Evolutionary conservation across 2,329 filamentous ascomycete genomes (phyloP), one percentile per base, ranked within the genome.

Genomic region (Colletotrichum cordylinicola): DNA sequence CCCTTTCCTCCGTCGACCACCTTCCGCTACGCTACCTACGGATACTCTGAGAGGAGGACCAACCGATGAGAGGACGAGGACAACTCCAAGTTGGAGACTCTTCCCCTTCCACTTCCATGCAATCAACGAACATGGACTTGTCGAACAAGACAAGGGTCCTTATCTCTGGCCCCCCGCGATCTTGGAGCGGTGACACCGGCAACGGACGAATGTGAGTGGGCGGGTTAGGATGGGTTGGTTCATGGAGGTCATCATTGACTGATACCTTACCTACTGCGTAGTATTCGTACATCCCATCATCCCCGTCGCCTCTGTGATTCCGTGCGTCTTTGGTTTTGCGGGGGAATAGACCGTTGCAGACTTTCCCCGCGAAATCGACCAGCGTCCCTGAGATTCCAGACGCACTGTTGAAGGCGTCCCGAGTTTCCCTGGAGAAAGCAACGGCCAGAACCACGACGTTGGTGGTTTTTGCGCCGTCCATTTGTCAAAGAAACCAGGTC

Each of bases 81-180:
- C 43, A 52, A 52, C n/a, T 52, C n/a, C 43, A 21, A 21, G 43
- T 52, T 52, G 43, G n/a, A 24, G 43, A 52, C 43, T 52, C n/a
- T 52, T 52, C 43, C 43, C 43, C 43, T 52, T 52, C 43, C 43
- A 52, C 43, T 52, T 52, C 43, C 43, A 61, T 35, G 65, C 58
- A n/a, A 27, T 56, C 72, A 71, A 70, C 35, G 37, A 48, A 43
- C 67, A 56, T 60, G 33, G 68, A 2, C 68, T 70, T 56, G 39
- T 21, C 21, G 68, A 31, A 67, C 35, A 43, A 58, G 73, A 67
- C 35, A 43, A 58, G 73, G 73, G 73, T 75, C 21, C 70, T 75
- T 75, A 75, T 75, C 73, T 75, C 16, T 68, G 64, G 48, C 64
- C 70, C 70, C 73, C 73, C 73, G 70, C 73, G 73, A 75, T 75